These are phyloP conservation scores for Talaromyces piceae DNA, from an alignment of 2,329 filamentous ascomycete genomes.

Conservation along the genomic window DNA sequence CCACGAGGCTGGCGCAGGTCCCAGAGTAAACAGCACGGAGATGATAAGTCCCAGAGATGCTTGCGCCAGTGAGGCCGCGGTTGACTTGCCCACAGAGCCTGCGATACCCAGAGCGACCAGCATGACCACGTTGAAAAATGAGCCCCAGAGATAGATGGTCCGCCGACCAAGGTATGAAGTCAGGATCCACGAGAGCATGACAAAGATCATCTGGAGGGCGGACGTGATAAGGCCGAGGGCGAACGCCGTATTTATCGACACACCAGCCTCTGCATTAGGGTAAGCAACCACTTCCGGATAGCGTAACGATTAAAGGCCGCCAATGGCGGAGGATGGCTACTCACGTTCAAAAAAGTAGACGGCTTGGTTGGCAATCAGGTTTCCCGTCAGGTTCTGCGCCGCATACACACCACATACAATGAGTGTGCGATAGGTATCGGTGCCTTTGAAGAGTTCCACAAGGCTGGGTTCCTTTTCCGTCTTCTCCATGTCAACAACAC, in stretches of 20 bases:
- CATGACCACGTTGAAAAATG: conserved; percentile 46
- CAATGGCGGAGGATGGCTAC: background rate
- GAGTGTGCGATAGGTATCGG: conserved; percentile 47
- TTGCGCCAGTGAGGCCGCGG: conserved; percentile 45
- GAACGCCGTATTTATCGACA: conserved; percentile 49
- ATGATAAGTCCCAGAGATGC: conserved; percentile 58
- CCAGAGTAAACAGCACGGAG: conserved; percentile 57
- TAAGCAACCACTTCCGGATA: too few species aligned
- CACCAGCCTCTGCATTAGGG: conserved; percentile 51
- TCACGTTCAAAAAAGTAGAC: conserved; percentile 50
- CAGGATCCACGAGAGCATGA: conserved; percentile 61
- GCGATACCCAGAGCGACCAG: conserved; percentile 54
- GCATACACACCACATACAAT: conserved; percentile 53
- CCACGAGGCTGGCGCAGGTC: conserved; percentile 58
- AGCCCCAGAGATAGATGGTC: conserved; percentile 58
- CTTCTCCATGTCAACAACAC: conserved; percentile 49
- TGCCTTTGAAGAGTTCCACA: conserved; percentile 49
- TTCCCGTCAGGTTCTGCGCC: conserved; percentile 54
- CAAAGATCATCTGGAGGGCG: conserved; percentile 53
- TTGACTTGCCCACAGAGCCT: conserved; percentile 42
- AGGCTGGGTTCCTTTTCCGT: conserved; percentile 41
- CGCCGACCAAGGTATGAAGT: conserved; percentile 58
- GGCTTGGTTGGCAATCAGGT: conserved; percentile 56
- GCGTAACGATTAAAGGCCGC: too few species aligned
- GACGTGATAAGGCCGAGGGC: conserved; percentile 59